Conservation (phyloP, 768 basidiomycete genomes). For the Pleurotus tuber-regium region DNA sequence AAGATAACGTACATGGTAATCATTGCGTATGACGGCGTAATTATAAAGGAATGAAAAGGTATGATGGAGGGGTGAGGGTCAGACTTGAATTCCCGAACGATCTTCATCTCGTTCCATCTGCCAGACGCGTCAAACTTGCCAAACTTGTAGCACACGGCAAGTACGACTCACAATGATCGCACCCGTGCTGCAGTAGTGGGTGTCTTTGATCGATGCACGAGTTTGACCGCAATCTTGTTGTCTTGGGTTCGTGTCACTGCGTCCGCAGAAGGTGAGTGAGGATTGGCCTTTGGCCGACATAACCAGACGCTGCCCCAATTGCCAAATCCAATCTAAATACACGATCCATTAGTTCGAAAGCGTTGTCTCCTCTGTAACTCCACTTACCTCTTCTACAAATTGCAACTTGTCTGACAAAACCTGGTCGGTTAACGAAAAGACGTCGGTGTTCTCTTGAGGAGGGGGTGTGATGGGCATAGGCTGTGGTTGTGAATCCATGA, state of each 20-base stretch:
- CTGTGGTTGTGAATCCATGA: slow-evolving; percentile 28
- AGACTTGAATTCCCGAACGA: slow-evolving; percentile 78
- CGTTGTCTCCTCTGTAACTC: slow-evolving; percentile 4
- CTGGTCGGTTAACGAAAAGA: slow-evolving; percentile 75
- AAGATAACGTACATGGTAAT: slow-evolving; percentile 77
- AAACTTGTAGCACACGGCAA: slow-evolving; percentile 7
- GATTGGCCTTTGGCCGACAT: slow-evolving; percentile 56
- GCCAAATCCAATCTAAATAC: slow-evolving; percentile 76
- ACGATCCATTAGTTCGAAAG: slow-evolving; percentile 14
- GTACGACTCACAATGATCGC: slow-evolving; percentile 68
- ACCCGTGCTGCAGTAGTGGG: slow-evolving; percentile 88
- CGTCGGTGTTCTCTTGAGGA: slow-evolving; percentile 47
- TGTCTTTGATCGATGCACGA: slow-evolving; percentile 86
- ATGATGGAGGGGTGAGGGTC: slow-evolving; percentile 92
- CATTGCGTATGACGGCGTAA: slow-evolving; percentile 86
- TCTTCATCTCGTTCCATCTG: slow-evolving; percentile 99
- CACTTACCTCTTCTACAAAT: slow-evolving; percentile 70
- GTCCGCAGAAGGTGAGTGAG: slow-evolving; percentile 29
- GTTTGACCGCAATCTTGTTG: slow-evolving; percentile 83
- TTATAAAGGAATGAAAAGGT: slow-evolving; percentile 90
- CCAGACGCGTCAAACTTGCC: background rate
- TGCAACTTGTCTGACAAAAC: slow-evolving; percentile 66
- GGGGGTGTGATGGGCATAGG: slow-evolving; percentile 27
- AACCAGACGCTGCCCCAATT: slow-evolving; percentile 95
- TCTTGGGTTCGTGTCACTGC: slow-evolving; percentile 35